These are phyloP conservation scores for Fraxinus quadrangulata DNA, from an alignment of 257 asterid genomes.

Conservation along the genomic window DNA sequence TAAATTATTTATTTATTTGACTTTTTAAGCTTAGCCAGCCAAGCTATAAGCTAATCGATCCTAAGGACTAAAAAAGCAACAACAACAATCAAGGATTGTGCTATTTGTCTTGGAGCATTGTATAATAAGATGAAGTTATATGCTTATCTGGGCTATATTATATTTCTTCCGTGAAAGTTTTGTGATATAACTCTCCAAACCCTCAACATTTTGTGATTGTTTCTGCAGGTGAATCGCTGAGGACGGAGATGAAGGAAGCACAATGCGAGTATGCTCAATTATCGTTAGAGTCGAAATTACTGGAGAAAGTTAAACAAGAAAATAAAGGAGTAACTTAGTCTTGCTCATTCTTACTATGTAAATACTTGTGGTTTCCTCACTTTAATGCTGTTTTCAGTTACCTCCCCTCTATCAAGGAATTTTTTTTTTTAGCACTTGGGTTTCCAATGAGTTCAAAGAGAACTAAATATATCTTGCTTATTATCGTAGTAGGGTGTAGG, in stretches of 20 bases:
- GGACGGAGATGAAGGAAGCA: constrained; percentile 37
- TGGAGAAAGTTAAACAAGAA: constrained; percentile 45
- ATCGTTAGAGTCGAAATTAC: constrained; percentile 37
- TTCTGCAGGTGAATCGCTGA: constrained; percentile 22
- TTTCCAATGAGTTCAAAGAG: background rate
- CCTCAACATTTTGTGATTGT: background rate
- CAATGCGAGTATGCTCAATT: constrained; percentile 43
- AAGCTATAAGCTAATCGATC: no score
- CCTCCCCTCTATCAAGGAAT: background rate
- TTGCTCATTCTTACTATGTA: background rate
- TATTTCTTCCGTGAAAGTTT: background rate
- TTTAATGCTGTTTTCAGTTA: background rate
- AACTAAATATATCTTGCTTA: no score
- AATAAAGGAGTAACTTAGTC: constrained; percentile 7
- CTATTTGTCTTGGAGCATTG: constrained; percentile 24
- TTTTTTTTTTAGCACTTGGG: background rate
- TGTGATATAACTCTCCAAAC: background rate
- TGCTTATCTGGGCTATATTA: background rate
- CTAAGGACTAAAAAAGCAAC: no score
- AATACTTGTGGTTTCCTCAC: no score
- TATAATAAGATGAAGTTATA: background rate
- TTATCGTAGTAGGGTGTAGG: background rate
- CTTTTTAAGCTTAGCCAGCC: no score
- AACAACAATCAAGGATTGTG: no score
- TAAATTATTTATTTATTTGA: no score